These are phyloP conservation scores for Pichia californica DNA, from an alignment of 805 yeast genomes.

Conservation along the genomic window DNA sequence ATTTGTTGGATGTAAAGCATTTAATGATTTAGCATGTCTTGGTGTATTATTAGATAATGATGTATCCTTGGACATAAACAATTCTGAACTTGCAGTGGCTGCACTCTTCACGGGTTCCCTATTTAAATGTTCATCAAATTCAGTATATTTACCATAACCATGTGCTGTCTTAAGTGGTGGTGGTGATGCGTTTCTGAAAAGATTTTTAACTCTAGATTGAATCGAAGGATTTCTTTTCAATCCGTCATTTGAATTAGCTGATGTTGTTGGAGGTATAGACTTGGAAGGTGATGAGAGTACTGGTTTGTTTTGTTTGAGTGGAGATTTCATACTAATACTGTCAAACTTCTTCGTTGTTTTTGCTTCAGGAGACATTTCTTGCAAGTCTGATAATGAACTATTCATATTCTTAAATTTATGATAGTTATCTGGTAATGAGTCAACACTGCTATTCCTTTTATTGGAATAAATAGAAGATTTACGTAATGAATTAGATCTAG, in stretches of 20 bases:
- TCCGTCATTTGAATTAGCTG: too few species aligned
- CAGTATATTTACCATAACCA: conserved; percentile 79
- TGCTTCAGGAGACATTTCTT: conserved; percentile 16
- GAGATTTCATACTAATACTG: neutral
- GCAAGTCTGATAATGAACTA: conserved; percentile 9
- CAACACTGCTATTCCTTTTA: conserved; percentile 16
- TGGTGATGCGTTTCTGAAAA: conserved; percentile 39
- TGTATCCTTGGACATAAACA: neutral
- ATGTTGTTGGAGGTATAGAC: neutral
- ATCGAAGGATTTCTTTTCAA: conserved; percentile 32
- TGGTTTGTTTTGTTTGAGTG: neutral
- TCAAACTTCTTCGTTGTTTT: conserved; percentile 3
- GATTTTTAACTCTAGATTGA: conserved; percentile 48
- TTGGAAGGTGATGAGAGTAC: conserved; percentile 16
- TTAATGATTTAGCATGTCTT: neutral
- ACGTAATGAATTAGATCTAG: conserved; percentile 7
- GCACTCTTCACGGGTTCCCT: neutral
- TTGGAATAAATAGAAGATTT: conserved; percentile 9
- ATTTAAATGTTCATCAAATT: conserved; percentile 13
- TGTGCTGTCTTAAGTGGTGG: conserved; percentile 56
- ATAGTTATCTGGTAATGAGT: conserved; percentile 18
- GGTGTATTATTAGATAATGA: neutral
- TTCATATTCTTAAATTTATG: neutral
- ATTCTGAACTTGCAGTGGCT: neutral
- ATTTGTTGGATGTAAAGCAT: neutral